Percentiles rank a stretch among this genome's conserved stretches.
Evolutionary conservation across 23 red algal species (phyloP).

Genomic region (Porphyridium purpureum): DNA sequence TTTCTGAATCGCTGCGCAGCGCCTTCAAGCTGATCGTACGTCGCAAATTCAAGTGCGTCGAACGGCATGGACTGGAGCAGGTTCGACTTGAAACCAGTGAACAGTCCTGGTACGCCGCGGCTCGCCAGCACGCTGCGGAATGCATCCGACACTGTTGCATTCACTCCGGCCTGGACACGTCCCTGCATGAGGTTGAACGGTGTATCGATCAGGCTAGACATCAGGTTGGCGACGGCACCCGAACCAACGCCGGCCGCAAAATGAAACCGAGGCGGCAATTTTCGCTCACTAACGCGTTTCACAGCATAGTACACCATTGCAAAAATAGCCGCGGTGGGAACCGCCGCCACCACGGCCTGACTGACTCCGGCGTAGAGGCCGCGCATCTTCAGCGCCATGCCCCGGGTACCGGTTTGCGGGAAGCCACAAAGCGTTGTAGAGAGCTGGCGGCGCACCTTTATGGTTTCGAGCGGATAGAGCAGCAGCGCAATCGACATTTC

Average conservation of each 20-base stretch:
- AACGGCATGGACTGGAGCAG: conserved; percentile 21
- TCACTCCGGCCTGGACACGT: conserved; percentile 11
- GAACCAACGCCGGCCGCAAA: background rate
- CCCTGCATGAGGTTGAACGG: conserved; percentile 18
- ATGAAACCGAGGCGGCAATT: background rate
- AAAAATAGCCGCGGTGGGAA: conserved; percentile 26
- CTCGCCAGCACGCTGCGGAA: conserved; percentile 3
- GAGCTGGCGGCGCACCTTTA: conserved; percentile 13
- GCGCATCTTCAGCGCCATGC: conserved; percentile 1
- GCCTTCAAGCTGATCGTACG: conserved; percentile 21
- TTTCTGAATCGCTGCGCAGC: background rate
- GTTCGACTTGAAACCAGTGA: conserved; percentile 7
- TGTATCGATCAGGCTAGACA: conserved; percentile 16
- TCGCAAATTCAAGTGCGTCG: conserved; percentile 35
- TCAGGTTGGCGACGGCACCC: conserved; percentile 8
- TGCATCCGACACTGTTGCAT: conserved; percentile 13
- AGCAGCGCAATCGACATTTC: no score
- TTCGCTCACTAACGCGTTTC: background rate
- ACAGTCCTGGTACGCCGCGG: conserved; percentile 6
- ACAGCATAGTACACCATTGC: conserved; percentile 21
- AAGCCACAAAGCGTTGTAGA: background rate
- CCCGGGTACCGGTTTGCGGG: background rate
- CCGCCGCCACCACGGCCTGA: conserved; percentile 4
- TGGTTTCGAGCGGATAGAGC: conserved; percentile 29
- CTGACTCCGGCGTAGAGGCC: conserved; percentile 15